These are phyloP conservation scores for Saccharomyces eubayanus DNA, from an alignment of 805 yeast species.

Conservation along the genomic window DNA sequence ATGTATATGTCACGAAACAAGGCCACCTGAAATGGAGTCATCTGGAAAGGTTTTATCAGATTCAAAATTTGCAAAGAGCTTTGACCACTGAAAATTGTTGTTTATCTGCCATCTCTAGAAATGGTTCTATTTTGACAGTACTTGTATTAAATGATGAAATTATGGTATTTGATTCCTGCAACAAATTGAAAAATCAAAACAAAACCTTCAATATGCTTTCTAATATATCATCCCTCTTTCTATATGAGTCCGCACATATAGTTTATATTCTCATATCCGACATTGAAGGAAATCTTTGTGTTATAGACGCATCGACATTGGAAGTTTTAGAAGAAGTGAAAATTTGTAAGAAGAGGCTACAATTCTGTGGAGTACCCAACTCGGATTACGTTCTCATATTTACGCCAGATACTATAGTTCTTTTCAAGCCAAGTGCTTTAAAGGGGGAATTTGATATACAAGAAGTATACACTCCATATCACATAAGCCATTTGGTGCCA, in stretches of 20 bases:
- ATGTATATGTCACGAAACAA: constrained; percentile 3
- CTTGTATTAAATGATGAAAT: not conserved
- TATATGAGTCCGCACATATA: not conserved
- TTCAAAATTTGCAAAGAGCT: not conserved
- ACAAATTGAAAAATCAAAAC: not conserved
- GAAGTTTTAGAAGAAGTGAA: constrained; percentile 2
- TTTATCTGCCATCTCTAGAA: not conserved
- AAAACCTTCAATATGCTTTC: not conserved
- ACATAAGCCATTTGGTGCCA: constrained; percentile 1
- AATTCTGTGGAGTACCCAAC: constrained; percentile 4
- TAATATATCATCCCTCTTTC: not conserved
- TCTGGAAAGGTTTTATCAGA: not conserved
- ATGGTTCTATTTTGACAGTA: not conserved
- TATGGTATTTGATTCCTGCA: not conserved
- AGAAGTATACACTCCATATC: not conserved
- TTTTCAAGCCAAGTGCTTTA: not conserved
- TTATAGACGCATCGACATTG: constrained; percentile 5
- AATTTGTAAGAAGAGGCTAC: constrained; percentile 6
- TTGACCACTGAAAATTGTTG: not conserved
- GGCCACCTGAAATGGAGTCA: constrained; percentile 8
- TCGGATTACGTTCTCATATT: constrained; percentile 4
- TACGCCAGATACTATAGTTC: constrained; percentile 6
- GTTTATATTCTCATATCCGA: constrained; percentile 11
- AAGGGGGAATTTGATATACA: not conserved
- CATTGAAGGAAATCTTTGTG: constrained; percentile 12